These are phyloP conservation scores for Aureobasidium uvarum DNA, from an alignment of 2,329 filamentous ascomycete species.

Conservation along the genomic window DNA sequence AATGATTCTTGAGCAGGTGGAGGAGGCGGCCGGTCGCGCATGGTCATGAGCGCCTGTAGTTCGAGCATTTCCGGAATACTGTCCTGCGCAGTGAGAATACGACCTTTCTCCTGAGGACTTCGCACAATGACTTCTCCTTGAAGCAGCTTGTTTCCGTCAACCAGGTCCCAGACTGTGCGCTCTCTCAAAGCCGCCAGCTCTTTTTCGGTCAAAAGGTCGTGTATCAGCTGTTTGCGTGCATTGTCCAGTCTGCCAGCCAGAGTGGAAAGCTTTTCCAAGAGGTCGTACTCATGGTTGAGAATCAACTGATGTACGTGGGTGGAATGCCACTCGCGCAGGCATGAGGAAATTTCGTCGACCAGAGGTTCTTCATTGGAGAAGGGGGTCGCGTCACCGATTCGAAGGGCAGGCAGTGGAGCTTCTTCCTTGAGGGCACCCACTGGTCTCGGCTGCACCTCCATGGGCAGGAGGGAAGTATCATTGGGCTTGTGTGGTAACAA, in stretches of 20 bases:
- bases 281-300: constrained; percentile 74
- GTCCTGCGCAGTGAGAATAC: constrained; percentile 86
- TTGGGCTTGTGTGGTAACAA: constrained; percentile 2
- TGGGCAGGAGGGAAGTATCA: constrained; percentile 17
- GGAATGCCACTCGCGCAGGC: constrained; percentile 96
- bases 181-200: constrained; percentile 81
- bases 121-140: constrained; percentile 93
- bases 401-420: constrained; percentile 93
- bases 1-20: constrained; percentile 66
- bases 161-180: constrained; percentile 92
- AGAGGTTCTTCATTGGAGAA: constrained; percentile 85
- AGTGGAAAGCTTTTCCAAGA: constrained; percentile 75
- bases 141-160: constrained; percentile 90
- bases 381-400: constrained; percentile 94
- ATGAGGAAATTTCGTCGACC: constrained; percentile 96
- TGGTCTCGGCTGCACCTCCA: constrained; percentile 51
- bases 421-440: constrained; percentile 71
- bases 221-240: constrained; percentile 82
- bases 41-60: constrained; percentile 92
- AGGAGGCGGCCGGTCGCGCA: constrained; percentile 78
- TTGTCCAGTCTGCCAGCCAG: constrained; percentile 82
- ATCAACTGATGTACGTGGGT: constrained; percentile 92
- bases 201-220: constrained; percentile 85
- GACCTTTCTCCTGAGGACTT: constrained; percentile 76
- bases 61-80: constrained; percentile 88